phyloP scores from a whole-genome alignment of 2,329 filamentous ascomycete species.

The Amauroascus verrucosus region DNA sequence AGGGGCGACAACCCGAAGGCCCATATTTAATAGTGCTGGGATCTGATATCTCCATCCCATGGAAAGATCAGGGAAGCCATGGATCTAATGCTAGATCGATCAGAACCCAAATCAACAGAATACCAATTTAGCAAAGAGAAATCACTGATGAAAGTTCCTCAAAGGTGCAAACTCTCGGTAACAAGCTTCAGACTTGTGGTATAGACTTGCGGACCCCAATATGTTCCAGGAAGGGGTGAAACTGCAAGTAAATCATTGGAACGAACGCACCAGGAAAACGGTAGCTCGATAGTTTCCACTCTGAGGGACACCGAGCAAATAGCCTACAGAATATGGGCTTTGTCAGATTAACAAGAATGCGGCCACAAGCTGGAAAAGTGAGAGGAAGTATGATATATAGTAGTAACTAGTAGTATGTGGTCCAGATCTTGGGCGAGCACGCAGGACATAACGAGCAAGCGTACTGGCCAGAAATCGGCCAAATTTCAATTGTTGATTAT shows the following conservation, averaged over 20 bases:
- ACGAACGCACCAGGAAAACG: slow-evolving; percentile 42
- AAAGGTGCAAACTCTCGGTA: no score
- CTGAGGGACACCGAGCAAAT: slow-evolving; percentile 42
- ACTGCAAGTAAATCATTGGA: no score
- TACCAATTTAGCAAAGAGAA: not conserved
- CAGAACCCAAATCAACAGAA: not conserved
- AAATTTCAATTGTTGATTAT: not conserved
- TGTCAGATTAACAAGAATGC: not conserved
- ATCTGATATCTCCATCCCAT: slow-evolving; percentile 88
- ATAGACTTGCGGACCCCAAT: no score
- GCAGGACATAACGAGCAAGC: no score
- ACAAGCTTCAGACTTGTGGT: no score
- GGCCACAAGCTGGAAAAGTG: not conserved
- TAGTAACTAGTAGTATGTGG: no score
- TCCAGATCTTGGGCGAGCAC: no score
- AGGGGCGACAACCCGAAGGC: slow-evolving; percentile 68
- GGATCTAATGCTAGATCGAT: slow-evolving; percentile 40
- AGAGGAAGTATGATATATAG: no score
- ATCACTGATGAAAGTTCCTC: not conserved
- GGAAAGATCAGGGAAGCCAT: slow-evolving; percentile 74
- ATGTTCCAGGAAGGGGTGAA: no score
- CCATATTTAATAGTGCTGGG: slow-evolving; percentile 59
- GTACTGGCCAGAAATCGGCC: no score
- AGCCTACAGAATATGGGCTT: slow-evolving; percentile 30
- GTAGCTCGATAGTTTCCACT: slow-evolving; percentile 40